Evolutionary conservation across 2,329 filamentous ascomycete species (phyloP).

Genomic region (Ramichloridium luteum): DNA sequence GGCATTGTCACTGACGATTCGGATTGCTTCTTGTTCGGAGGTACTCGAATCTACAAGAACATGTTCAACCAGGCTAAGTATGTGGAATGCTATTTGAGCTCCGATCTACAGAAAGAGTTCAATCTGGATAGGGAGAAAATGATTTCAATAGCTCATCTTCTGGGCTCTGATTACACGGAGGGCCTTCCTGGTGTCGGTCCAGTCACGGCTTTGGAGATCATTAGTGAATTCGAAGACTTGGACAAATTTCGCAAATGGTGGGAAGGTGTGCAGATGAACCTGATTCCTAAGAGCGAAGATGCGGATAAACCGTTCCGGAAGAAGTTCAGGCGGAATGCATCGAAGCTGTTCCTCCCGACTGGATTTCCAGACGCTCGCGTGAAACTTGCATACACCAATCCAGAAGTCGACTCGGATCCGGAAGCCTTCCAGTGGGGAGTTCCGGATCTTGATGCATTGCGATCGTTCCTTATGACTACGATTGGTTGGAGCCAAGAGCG

Average conservation of each 20-base stretch:
- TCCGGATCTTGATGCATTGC: constrained; percentile 74
- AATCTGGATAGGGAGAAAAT: constrained; percentile 76
- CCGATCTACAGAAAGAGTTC: constrained; percentile 79
- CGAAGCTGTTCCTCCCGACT: constrained; percentile 75
- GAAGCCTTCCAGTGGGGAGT: constrained; percentile 90
- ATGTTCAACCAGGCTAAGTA: constrained; percentile 99
- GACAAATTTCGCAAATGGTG: constrained; percentile 81
- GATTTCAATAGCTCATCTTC: constrained; percentile 77
- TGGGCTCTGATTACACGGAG: constrained; percentile 92
- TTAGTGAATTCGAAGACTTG: constrained; percentile 75
- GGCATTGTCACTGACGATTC: constrained; percentile 97
- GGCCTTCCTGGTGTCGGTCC: constrained; percentile 83
- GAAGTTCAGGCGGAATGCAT: constrained; percentile 73
- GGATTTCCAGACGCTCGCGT: constrained; percentile 70
- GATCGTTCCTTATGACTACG: constrained; percentile 76
- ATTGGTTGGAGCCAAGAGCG: constrained; percentile 87
- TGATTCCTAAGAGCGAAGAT: constrained; percentile 48
- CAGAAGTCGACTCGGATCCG: constrained; percentile 69
- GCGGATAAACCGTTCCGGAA: constrained; percentile 55
- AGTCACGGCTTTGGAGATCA: constrained; percentile 85
- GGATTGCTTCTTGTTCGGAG: constrained; percentile 92
- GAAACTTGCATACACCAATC: constrained; percentile 69
- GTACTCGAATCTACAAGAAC: constrained; percentile 95
- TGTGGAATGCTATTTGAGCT: constrained; percentile 83
- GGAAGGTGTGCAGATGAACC: constrained; percentile 57